Evolutionary conservation across 192 early-diverging fungal genomes (phyloP).

Genomic region (Piromyces finnis): DNA sequence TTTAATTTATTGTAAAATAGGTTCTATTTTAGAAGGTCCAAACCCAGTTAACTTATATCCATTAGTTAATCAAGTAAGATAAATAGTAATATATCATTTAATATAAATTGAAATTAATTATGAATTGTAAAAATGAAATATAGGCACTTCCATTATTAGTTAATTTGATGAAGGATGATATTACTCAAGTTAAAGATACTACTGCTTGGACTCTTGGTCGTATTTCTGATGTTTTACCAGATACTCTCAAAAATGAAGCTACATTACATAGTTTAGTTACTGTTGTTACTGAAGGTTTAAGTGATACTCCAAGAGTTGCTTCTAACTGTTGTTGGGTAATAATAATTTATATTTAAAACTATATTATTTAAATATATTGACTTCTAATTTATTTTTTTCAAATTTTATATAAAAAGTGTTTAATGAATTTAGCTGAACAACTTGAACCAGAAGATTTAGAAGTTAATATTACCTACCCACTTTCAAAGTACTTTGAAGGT

Average conservation of each 20-base stretch:
- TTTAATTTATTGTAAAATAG: no score
- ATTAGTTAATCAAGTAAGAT: slow-evolving; percentile 41
- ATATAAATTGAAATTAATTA: no score
- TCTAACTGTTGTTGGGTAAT: slow-evolving; percentile 85
- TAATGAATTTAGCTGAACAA: slow-evolving; percentile 86
- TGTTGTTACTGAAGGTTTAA: slow-evolving; percentile 65
- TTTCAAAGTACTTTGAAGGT: slow-evolving; percentile 75
- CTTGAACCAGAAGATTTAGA: slow-evolving; percentile 32
- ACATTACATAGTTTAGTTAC: slow-evolving; percentile 47
- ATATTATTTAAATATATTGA: no score
- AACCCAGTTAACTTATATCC: slow-evolving; percentile 34
- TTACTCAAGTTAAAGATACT: slow-evolving; percentile 85
- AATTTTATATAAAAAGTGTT: slow-evolving; percentile 19
- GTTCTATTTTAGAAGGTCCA: slow-evolving; percentile 93
- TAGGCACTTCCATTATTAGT: slow-evolving; percentile 72
- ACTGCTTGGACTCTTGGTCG: slow-evolving; percentile 97
- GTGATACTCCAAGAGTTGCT: slow-evolving; percentile 74
- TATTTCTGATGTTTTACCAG: slow-evolving; percentile 62
- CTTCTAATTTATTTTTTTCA: neutral
- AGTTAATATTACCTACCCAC: slow-evolving; percentile 38
- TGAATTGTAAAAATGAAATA: no score
- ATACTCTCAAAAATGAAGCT: slow-evolving; percentile 2
- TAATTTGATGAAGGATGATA: slow-evolving; percentile 70
- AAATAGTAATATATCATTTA: neutral
- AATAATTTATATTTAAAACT: slow-evolving; percentile 2